A percentile compares a stretch with the other conserved stretches of the same genome.
phyloP scores from a whole-genome alignment of 2,329 filamentous ascomycete genomes.

The Penicillium psychrosexuale region DNA sequence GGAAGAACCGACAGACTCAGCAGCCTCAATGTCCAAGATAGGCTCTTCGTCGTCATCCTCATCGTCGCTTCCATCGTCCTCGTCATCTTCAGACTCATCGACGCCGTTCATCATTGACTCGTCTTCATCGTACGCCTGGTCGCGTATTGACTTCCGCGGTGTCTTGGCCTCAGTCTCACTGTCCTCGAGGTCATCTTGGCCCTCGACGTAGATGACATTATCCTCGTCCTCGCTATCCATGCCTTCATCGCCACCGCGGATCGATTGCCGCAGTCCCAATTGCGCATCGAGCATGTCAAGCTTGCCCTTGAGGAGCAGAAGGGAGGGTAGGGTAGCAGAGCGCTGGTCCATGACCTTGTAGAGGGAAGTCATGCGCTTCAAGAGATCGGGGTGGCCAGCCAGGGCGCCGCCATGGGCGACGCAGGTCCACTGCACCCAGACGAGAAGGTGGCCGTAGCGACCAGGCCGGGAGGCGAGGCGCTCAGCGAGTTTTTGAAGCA shows the following conservation, averaged over 20 bases:
- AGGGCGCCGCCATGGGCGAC: slow-evolving; percentile 89
- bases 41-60: slow-evolving; percentile 47
- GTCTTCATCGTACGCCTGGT: slow-evolving; percentile 41
- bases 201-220: slow-evolving; percentile 84
- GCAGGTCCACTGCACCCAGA: slow-evolving; percentile 94
- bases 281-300: slow-evolving; percentile 91
- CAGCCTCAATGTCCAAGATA: slow-evolving; percentile 46
- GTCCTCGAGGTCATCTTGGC: slow-evolving; percentile 61
- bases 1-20: slow-evolving; percentile 42
- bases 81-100: slow-evolving; percentile 46
- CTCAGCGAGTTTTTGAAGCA: slow-evolving; percentile 82
- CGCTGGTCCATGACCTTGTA: slow-evolving; percentile 86
- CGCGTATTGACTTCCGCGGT: slow-evolving; percentile 38
- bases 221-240: slow-evolving; percentile 59
- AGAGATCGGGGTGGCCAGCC: slow-evolving; percentile 77
- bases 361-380: slow-evolving; percentile 72
- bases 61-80: slow-evolving; percentile 56
- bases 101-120: slow-evolving; percentile 43
- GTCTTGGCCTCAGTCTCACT: slow-evolving; percentile 35
- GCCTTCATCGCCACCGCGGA: slow-evolving; percentile 53
- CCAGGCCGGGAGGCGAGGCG: slow-evolving; percentile 83
- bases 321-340: slow-evolving; percentile 72
- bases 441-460: slow-evolving; percentile 82
- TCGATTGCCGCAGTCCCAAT: slow-evolving; percentile 71
- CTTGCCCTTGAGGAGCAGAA: slow-evolving; percentile 89